phyloP scores from a whole-genome alignment of 768 basidiomycete species.

The Amanita pseudoporphyria region DNA sequence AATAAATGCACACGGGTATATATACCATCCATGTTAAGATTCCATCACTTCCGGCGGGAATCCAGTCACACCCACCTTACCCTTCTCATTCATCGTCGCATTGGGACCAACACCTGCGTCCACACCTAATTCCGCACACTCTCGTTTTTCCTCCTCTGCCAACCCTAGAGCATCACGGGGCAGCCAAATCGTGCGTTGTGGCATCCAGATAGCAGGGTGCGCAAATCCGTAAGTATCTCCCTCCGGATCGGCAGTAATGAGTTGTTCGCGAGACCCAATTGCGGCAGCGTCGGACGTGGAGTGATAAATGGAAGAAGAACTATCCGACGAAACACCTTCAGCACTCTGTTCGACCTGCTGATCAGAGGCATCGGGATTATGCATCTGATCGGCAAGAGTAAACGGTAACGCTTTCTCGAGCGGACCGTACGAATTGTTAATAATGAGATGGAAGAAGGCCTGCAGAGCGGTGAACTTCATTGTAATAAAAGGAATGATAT shows the following conservation, averaged over 20 bases:
- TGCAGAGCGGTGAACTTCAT: slow-evolving; percentile 15
- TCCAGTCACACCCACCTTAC: slow-evolving; percentile 28
- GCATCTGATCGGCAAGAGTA: slow-evolving; percentile 64
- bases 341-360: not conserved
- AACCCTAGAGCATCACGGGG: slow-evolving; percentile 66
- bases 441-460: slow-evolving; percentile 64
- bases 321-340: not conserved
- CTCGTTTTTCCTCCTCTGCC: slow-evolving; percentile 49
- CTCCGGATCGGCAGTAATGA: slow-evolving; percentile 4
- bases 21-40: no score
- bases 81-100: slow-evolving; percentile 22
- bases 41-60: slow-evolving; percentile 28
- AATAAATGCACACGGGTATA: not conserved
- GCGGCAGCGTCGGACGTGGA: not conserved
- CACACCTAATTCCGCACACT: slow-evolving; percentile 51
- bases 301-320: not conserved
- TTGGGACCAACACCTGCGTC: slow-evolving; percentile 28
- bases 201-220: slow-evolving; percentile 71
- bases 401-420: slow-evolving; percentile 69
- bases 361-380: slow-evolving; percentile 20
- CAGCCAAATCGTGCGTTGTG: slow-evolving; percentile 80
- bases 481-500: not conserved
- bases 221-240: slow-evolving; percentile 64
- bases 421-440: slow-evolving; percentile 75
- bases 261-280: slow-evolving; percentile 5